Percentiles rank a stretch among this genome's conserved stretches.
Conservation (phyloP, 1,284 basidiomycete genomes). For the Macrocystidia cucumis region DNA sequence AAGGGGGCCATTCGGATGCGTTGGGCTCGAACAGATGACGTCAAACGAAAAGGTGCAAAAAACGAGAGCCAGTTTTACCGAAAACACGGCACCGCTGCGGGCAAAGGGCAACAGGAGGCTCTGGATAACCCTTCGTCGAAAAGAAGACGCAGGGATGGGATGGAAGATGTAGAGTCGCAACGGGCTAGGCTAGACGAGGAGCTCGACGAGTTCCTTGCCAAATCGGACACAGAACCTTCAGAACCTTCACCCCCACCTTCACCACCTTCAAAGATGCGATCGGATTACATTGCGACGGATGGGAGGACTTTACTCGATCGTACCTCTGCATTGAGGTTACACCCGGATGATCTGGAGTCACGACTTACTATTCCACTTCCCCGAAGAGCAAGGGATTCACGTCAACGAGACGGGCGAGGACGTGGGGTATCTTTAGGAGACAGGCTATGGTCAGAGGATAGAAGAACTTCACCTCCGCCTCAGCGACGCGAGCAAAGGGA, state of each 20-base stretch:
- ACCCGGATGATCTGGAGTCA: constrained; percentile 26
- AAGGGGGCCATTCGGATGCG: constrained; percentile 61
- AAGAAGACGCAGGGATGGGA: constrained; percentile 24
- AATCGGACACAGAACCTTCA: constrained; percentile 23
- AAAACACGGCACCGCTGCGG: constrained; percentile 59
- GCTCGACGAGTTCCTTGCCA: constrained; percentile 54
- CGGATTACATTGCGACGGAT: constrained; percentile 46
- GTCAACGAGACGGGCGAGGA: constrained; percentile 15
- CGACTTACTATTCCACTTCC: constrained; percentile 38
- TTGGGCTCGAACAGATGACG: constrained; percentile 59
- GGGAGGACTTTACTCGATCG: constrained; percentile 46
- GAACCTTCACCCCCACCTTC: constrained; percentile 26
- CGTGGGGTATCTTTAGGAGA: constrained; percentile 14
- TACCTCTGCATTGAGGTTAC: constrained; percentile 36
- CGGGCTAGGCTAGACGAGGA: constrained; percentile 46
- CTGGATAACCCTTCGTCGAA: constrained; percentile 23
- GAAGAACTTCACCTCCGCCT: neutral
- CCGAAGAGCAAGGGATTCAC: constrained; percentile 21
- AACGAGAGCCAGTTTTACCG: constrained; percentile 66
- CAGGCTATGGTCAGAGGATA: constrained; percentile 2
- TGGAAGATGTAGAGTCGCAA: constrained; percentile 19
- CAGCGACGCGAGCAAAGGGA: constrained; percentile 10
- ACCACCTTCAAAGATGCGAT: constrained; percentile 57
- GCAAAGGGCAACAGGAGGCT: constrained; percentile 42
- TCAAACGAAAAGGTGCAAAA: constrained; percentile 68